Evolutionary conservation across 2,329 filamentous ascomycete genomes (phyloP).

Genomic region (Penicillium sp.): DNA sequence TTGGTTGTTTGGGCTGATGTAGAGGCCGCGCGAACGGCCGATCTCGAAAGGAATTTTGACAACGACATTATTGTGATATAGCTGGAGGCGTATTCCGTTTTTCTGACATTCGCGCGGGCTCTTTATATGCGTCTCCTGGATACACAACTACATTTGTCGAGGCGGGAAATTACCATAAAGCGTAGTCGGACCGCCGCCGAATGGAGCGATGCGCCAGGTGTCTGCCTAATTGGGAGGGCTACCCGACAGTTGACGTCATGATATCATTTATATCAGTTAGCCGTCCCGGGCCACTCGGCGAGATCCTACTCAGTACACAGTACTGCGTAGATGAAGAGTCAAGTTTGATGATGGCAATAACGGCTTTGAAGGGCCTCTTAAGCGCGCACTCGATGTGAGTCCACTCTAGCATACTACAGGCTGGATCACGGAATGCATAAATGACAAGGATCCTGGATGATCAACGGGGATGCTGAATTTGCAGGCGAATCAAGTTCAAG

Average conservation of each 20-base stretch:
- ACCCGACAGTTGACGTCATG: slow-evolving; percentile 6
- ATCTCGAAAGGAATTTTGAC: slow-evolving; percentile 30
- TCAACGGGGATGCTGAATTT: too few relatives aligned
- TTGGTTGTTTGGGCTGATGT: slow-evolving; percentile 39
- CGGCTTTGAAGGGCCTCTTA: too few relatives aligned
- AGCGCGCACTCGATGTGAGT: too few relatives aligned
- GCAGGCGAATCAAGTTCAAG: too few relatives aligned
- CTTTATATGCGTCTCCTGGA: slow-evolving; percentile 6
- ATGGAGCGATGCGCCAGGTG: not conserved
- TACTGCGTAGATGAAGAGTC: too few relatives aligned
- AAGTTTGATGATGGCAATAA: too few relatives aligned
- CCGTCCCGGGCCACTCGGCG: too few relatives aligned
- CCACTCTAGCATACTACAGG: too few relatives aligned
- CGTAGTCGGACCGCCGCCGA: slow-evolving; percentile 4
- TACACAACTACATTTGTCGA: not conserved
- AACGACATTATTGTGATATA: slow-evolving; percentile 24
- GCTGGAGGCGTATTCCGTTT: not conserved
- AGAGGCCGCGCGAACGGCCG: slow-evolving; percentile 30
- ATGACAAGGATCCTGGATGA: too few relatives aligned
- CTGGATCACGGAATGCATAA: too few relatives aligned
- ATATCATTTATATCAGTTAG: not conserved
- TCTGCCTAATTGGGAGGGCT: slow-evolving; percentile 2
- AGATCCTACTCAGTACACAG: too few relatives aligned
- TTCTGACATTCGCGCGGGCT: not conserved
- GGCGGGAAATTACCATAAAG: not conserved